Base-by-base conservation (phyloP, 2,329 filamentous ascomycete species). In the Monilinia laxa region DNA sequence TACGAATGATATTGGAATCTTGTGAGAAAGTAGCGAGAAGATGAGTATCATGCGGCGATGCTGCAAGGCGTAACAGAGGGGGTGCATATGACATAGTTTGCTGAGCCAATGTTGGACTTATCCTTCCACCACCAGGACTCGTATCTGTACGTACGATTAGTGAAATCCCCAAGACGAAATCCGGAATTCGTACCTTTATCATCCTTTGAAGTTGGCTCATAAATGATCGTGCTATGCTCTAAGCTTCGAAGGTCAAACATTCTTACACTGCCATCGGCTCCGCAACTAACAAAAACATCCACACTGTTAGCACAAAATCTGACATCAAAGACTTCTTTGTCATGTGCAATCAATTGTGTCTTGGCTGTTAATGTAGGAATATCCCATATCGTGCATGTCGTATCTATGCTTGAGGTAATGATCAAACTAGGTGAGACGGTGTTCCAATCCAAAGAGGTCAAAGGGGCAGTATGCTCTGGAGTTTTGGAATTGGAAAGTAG, bases 311-410 rank as follows among this genome's bases (percentile, higher is more conserved):
- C 95, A 80, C 95, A 99, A 80, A 99, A 99, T 25, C 95, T 89
- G 58, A 99, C 95, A 77, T 99, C 95, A 75, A 97, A 99, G 7
- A 99, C 95, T 79, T 99, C 95, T 79, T 98, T 98, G 80, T 99
- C 95, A 78, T 99, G 95, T 25, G 95, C 95, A 79, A 99, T 99
- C 56, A 99, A 83, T 78, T 99, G 95, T 2, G 95, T 99, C 80
- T 99, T 99, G 63, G 95, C 95, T 0, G 95, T 99, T 70, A 99
- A 83, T 0, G 95, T 97, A 4, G 95, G 95, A 66, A 99, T 99
- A 77, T 99, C 95, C 95, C 95, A 99, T 71, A 99, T 99, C 5
- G 95, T 99, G 80, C 95, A 99, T 7, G 95, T 99, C 1, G 95
- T 99, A 76, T 99, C 95, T 75, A 99, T 99, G 77, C 93, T 98